Base-by-base conservation (phyloP, 2,329 filamentous ascomycete species). In the Alternaria arbusti region DNA sequence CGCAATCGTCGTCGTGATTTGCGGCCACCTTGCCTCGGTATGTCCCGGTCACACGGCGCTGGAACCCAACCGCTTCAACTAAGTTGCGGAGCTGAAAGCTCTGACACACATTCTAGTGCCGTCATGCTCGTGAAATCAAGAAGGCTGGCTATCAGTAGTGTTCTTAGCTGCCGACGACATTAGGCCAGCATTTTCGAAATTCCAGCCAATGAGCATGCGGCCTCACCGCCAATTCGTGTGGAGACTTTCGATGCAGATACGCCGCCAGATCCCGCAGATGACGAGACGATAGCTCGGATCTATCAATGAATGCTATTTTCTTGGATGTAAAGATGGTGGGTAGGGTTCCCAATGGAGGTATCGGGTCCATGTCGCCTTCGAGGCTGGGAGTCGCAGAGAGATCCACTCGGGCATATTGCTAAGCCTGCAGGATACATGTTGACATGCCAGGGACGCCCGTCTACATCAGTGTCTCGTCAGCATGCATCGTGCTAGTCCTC, bases 211-310 rank as follows among this genome's bases (percentile, higher is more conserved):
- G 56, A 72, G 57, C 66, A 58, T 28, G 26, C 55, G 70, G 66
- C 63, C 70, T 68, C 78, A 79, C 78, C 78, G 78, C 78, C 67
- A 74, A 72, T 78, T 76, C 66, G 60, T 55, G 64, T 68, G 59
- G 67, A 67, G 60, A 54, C 59, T 25, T 56, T 66, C 40, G 65
- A 73, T 71, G 73, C 71, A 74, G 74, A 75, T 69, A 59, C 58
- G 70, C 69, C 72, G 70, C 70, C 70, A 64, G 68, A 61, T 50
- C 57, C 65, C 62, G 65, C 67, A 66, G 64, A 73, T 74, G 71
- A 73, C 72, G 73, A 69, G 67, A 65, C 61, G 25, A 65, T 64
- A 62, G 64, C 59, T 59, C 32, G 30, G 40, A 32, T 47, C 50
- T 54, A 50, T 59, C 40, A 59, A 50, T 54, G 36, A n/a, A 30